A percentile compares a stretch with the other conserved stretches of the same genome.
Conservation (phyloP, 108 stramenopile species). For the Fragilariopsis cylindrus region DNA sequence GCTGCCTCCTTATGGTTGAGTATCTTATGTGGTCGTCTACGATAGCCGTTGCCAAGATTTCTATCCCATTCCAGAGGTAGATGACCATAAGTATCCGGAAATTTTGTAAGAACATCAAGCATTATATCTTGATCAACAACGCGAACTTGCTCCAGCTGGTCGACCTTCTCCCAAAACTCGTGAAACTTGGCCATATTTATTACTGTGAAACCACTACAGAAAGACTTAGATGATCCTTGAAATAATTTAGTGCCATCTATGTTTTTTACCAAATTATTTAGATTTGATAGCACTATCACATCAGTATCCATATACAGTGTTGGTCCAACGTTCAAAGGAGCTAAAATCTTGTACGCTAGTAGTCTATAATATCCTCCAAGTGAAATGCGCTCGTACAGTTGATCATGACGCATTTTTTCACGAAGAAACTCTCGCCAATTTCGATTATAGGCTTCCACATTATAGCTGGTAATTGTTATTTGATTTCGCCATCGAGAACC, state of each 20-base stretch:
- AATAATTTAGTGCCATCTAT: not conserved
- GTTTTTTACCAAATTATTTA: not conserved
- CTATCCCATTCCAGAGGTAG: conserved; percentile 1
- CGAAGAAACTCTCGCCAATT: conserved; percentile 83
- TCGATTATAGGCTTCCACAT: conserved; percentile 52
- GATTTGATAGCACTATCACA: not conserved
- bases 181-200: not conserved
- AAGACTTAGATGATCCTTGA: not conserved
- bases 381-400: not conserved
- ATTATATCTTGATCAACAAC: not conserved
- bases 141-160: not conserved
- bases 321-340: not conserved
- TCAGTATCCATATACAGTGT: conserved; percentile 5
- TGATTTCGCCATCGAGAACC: conserved; percentile 1
- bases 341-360: not conserved
- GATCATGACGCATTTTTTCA: not conserved
- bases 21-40: not conserved
- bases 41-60: conserved; percentile 1
- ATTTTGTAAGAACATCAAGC: not conserved
- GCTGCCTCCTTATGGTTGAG: not conserved
- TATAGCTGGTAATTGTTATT: not conserved
- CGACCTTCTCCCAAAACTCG: conserved; percentile 1
- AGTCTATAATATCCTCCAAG: conserved; percentile 7
- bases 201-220: conserved; percentile 4
- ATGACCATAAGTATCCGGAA: not conserved